A percentile compares a stretch with the other conserved stretches of the same genome.
These are phyloP conservation scores for Pseudopediastrum boryanum DNA, from an alignment of 139 green algal species.

Conservation along the genomic window DNA sequence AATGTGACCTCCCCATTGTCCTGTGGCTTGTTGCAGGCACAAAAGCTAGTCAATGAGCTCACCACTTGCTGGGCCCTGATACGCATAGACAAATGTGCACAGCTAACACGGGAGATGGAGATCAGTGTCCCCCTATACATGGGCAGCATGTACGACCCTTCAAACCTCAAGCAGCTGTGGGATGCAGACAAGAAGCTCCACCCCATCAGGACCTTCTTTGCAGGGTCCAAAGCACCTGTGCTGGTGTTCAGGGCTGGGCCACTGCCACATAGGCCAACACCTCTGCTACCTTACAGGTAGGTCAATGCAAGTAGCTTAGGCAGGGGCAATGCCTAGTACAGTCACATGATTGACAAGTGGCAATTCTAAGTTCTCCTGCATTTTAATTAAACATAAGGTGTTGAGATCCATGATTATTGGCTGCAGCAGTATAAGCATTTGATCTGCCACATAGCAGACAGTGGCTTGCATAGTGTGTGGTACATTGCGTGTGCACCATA, in stretches of 20 bases:
- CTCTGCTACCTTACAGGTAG: constrained; percentile 17
- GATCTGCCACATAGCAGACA: no score
- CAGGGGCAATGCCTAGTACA: no score
- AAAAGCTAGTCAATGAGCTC: constrained; percentile 59
- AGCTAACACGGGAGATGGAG: constrained; percentile 41
- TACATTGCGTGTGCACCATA: no score
- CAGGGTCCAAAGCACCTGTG: not conserved
- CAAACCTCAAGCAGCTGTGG: not conserved
- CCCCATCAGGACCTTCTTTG: constrained; percentile 24
- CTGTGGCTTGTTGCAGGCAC: constrained; percentile 33
- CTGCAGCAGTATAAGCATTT: no score
- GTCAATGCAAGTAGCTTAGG: no score
- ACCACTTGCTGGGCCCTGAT: constrained; percentile 61
- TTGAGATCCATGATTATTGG: no score
- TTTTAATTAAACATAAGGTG: no score
- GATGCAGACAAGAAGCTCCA: constrained; percentile 16
- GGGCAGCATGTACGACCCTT: constrained; percentile 27
- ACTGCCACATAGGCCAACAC: not conserved
- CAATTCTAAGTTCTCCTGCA: no score
- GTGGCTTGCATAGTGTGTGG: no score
- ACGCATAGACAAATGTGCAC: constrained; percentile 46
- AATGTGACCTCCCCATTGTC: not conserved
- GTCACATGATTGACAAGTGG: no score
- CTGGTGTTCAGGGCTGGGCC: constrained; percentile 26
- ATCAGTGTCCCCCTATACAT: constrained; percentile 46